phyloP scores from a whole-genome alignment of 2,329 filamentous ascomycete species.

The Plectosphaerella sp. region DNA sequence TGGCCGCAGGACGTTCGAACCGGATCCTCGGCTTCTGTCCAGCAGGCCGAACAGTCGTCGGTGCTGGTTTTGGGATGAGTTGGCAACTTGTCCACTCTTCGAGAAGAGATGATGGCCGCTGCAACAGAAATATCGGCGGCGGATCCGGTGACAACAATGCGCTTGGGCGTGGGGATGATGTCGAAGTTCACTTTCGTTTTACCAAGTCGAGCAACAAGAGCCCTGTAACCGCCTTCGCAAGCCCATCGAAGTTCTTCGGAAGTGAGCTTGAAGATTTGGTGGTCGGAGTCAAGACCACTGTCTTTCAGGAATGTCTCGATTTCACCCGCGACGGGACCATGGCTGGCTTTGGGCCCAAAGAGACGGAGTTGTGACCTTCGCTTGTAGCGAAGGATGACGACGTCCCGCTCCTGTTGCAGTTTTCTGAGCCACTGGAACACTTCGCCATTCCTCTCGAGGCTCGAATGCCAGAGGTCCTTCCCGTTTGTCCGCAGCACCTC shows the following conservation, averaged over 20 bases:
- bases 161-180: constrained; percentile 22
- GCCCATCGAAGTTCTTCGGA: constrained; percentile 21
- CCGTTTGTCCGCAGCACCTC: constrained; percentile 17
- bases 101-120: constrained; percentile 7
- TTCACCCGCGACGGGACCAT: constrained; percentile 8
- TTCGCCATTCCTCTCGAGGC: constrained; percentile 11
- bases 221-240: constrained; percentile 24
- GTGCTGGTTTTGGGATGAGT: neutral
- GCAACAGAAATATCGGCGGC: constrained; percentile 13
- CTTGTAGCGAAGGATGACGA: constrained; percentile 23
- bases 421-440: constrained; percentile 1
- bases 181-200: constrained; percentile 23
- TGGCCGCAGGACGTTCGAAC: constrained; percentile 31
- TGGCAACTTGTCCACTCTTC: neutral
- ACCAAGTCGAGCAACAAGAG: constrained; percentile 19
- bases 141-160: constrained; percentile 24
- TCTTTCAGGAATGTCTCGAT: constrained; percentile 4
- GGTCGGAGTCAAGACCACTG: neutral
- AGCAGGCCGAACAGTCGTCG: constrained; percentile 28
- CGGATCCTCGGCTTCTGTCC: constrained; percentile 27
- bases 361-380: constrained; percentile 21
- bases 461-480: constrained; percentile 24
- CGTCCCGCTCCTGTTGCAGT: neutral
- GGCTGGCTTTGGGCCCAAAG: constrained; percentile 16
- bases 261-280: constrained; percentile 21